phyloP scores from a whole-genome alignment of 176 grass and related monocot genomes.

The Tuctoria greenei region DNA sequence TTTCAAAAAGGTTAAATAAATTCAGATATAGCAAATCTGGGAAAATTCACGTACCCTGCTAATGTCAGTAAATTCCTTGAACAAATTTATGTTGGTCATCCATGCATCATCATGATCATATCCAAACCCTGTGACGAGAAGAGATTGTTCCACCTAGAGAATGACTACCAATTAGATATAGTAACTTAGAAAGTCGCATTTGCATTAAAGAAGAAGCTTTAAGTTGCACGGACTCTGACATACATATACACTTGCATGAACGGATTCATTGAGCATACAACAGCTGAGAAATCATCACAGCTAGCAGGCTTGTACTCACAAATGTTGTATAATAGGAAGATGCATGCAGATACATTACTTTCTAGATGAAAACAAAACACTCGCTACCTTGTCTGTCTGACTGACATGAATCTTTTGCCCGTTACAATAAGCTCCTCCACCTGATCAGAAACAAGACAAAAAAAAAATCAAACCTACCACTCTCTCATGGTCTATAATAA shows the following conservation, averaged over 20 bases:
- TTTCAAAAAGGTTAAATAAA: conserved; percentile 16
- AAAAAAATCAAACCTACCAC: conserved; percentile 10
- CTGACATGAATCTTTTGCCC: conserved; percentile 94
- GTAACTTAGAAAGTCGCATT: neutral
- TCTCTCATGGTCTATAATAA: neutral
- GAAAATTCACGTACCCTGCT: conserved; percentile 62
- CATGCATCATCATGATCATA: conserved; percentile 99
- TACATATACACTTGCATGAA: conserved; percentile 34
- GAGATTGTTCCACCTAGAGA: conserved; percentile 91
- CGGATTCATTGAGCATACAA: neutral
- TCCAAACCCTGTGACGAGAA: conserved; percentile 97
- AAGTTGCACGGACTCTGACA: conserved; percentile 15
- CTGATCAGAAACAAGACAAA: conserved; percentile 56
- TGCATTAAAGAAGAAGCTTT: neutral
- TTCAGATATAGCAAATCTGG: neutral
- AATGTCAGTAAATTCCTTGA: conserved; percentile 97
- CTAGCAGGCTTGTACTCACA: neutral
- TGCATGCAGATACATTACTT: neutral
- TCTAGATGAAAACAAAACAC: conserved; percentile 34
- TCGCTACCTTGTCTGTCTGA: conserved; percentile 71
- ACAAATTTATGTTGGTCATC: conserved; percentile 87
- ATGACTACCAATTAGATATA: conserved; percentile 29
- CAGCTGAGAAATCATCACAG: neutral
- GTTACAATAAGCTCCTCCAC: conserved; percentile 92
- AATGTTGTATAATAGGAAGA: conserved; percentile 11